Conservation (phyloP, 129 eudicot species). For the Pseudognaphalium luteoalbum region DNA sequence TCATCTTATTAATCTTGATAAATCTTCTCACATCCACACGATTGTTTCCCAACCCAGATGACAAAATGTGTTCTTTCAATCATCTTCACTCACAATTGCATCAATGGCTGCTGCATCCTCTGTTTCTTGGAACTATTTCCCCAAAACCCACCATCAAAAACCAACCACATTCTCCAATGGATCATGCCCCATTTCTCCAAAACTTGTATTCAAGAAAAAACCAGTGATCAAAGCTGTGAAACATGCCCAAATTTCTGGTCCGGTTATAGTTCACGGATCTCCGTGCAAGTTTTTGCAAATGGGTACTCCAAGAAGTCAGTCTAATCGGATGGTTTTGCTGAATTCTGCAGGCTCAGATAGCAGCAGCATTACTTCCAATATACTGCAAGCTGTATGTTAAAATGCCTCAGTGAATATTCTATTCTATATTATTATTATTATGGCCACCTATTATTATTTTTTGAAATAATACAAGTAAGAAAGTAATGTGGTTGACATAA, state of each 20-base stretch:
- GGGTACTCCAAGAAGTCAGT: constrained; percentile 31
- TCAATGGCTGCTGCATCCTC: constrained; percentile 61
- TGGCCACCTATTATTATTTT: not conserved
- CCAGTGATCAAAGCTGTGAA: constrained; percentile 22
- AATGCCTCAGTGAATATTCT: constrained; percentile 2
- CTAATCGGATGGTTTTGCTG: constrained; percentile 35
- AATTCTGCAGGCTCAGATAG: constrained; percentile 51
- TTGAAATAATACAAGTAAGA: not conserved
- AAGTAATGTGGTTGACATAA: not conserved
- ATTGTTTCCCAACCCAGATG: constrained; percentile 24
- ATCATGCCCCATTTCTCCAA: constrained; percentile 24
- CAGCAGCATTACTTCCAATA: constrained; percentile 38
- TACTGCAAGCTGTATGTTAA: constrained; percentile 42
- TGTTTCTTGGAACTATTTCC: constrained; percentile 35
- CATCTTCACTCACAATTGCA: constrained; percentile 15
- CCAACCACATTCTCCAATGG: constrained; percentile 16
- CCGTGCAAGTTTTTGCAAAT: constrained; percentile 35
- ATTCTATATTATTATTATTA: not conserved
- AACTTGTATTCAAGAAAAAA: constrained; percentile 19
- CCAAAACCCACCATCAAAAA: constrained; percentile 32
- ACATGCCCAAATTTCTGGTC: constrained; percentile 24
- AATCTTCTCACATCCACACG: constrained; percentile 75
- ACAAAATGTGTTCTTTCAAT: constrained; percentile 34
- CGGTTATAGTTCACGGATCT: constrained; percentile 28
- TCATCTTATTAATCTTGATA: constrained; percentile 37